Base-by-base conservation (phyloP, 2,329 filamentous ascomycete species). In the Emergomyces pasteurianus region DNA sequence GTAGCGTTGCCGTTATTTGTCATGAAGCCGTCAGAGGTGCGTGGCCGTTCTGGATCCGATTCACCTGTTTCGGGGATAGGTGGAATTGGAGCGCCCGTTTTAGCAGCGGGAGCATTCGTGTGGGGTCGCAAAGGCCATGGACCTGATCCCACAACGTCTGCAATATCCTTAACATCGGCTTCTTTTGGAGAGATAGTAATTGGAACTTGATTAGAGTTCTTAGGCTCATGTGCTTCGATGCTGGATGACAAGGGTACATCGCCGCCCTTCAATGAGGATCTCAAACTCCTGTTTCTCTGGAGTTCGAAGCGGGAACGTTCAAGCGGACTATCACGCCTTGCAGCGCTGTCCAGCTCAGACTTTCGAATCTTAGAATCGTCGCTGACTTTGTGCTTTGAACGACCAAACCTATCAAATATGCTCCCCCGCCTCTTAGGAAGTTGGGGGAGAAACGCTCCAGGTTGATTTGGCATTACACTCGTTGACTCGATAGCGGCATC, bases 301-400 rank as follows among this genome's bases (percentile, higher is more conserved):
- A 72, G 76, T 68, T 86, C 80, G 7, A 77, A 75, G n/a, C 75
- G 69, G 64, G 77, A 82, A 38, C 84, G 79, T 70, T 88, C 85
- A 1, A 87, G 75, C 23, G 77, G 79, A 0, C 83, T 86, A 64
- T 88, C 86, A 58, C 81, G 78, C 10, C 85, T 77, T 1, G 85
- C 84, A 1, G 81, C 81, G 64, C 80, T 86, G 65, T 87, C 85
- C 14, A 73, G 67, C 26, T 80, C 80, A 0, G 76, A 72, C 43
- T 84, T 83, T 38, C 80, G 77, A 23, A 86, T 80, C 67, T 80
- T 83, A 18, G 65, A 60, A 36, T 69, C 67, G 8, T 59, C 59
- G 40, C 43, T 46, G 50, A 54, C 69, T 70, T 55, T 68, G 67
- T 40, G 72, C 63, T 59, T 71, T 68, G 60, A 65, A 26, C 63